phyloP scores from a whole-genome alignment of 1,284 basidiomycete genomes.

The Rhodotorula sp. region DNA sequence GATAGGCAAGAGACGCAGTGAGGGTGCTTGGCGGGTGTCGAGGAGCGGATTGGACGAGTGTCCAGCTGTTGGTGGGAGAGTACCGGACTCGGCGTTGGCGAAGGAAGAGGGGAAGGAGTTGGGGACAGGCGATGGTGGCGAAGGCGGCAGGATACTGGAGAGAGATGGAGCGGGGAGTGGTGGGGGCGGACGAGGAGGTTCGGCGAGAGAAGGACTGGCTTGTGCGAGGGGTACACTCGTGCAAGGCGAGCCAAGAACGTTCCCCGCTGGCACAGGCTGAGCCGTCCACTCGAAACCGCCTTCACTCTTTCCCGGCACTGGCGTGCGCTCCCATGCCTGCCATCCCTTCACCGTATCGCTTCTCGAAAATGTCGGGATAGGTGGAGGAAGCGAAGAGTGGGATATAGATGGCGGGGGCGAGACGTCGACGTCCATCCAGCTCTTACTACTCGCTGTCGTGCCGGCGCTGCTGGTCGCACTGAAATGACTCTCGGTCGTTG shows the following conservation, averaged over 20 bases:
- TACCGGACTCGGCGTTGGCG: neutral
- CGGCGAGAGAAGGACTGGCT: neutral
- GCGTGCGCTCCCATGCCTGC: constrained; percentile 5
- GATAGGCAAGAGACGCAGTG: constrained; percentile 44
- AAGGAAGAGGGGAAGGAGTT: neutral
- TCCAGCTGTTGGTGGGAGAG: constrained; percentile 14
- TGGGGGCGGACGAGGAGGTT: neutral
- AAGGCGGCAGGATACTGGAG: neutral
- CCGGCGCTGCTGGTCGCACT: neutral
- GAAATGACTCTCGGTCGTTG: constrained; percentile 10
- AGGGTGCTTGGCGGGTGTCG: constrained; percentile 28
- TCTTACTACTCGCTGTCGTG: constrained; percentile 1
- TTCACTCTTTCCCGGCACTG: neutral
- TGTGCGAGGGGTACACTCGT: neutral
- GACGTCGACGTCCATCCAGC: constrained; percentile 22
- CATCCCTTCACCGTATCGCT: neutral
- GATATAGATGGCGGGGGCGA: neutral
- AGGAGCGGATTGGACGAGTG: constrained; percentile 29
- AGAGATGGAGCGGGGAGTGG: neutral
- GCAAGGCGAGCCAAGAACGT: no score
- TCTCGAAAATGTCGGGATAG: neutral
- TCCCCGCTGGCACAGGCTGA: neutral
- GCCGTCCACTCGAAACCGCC: constrained; percentile 1
- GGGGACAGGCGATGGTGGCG: neutral
- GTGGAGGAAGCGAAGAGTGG: no score